Evolutionary conservation across 805 yeast species (phyloP).

Genomic region (Lipomyces spencermartinsiae): DNA sequence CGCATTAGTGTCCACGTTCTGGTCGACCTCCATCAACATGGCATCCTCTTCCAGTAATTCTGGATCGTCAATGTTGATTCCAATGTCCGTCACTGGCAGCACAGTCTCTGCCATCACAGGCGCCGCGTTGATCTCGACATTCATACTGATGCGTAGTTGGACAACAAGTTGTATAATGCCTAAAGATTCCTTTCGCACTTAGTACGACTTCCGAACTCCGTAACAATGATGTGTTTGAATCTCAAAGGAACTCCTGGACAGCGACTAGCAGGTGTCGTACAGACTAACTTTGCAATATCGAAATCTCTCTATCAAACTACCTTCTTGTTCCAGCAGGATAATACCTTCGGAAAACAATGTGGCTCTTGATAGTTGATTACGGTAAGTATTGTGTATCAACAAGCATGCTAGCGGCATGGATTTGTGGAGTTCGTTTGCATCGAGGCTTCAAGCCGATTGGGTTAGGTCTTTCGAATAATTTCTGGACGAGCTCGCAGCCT

Average conservation of each 20-base stretch:
- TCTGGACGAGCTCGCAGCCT: too few relatives aligned
- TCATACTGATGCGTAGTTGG: neutral
- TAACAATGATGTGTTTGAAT: too few relatives aligned
- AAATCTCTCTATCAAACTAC: neutral
- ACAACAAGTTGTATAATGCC: neutral
- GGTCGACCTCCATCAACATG: slow-evolving; percentile 18
- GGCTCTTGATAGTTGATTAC: neutral
- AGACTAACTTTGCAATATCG: neutral
- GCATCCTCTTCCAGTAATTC: slow-evolving; percentile 8
- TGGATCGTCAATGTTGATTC: slow-evolving; percentile 16
- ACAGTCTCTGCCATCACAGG: neutral
- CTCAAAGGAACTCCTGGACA: neutral
- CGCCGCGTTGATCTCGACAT: too few relatives aligned
- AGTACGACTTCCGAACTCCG: neutral
- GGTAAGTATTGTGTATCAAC: neutral
- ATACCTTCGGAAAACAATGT: neutral
- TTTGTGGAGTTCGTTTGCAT: neutral
- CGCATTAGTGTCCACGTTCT: neutral
- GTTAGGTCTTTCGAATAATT: neutral
- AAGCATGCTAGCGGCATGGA: neutral
- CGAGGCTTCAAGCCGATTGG: neutral
- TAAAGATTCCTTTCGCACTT: neutral
- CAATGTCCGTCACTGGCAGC: neutral
- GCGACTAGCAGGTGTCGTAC: neutral
- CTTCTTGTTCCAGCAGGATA: neutral